Base-by-base conservation (phyloP, 2,329 filamentous ascomycete species). In the Paradendryphiella salina region DNA sequence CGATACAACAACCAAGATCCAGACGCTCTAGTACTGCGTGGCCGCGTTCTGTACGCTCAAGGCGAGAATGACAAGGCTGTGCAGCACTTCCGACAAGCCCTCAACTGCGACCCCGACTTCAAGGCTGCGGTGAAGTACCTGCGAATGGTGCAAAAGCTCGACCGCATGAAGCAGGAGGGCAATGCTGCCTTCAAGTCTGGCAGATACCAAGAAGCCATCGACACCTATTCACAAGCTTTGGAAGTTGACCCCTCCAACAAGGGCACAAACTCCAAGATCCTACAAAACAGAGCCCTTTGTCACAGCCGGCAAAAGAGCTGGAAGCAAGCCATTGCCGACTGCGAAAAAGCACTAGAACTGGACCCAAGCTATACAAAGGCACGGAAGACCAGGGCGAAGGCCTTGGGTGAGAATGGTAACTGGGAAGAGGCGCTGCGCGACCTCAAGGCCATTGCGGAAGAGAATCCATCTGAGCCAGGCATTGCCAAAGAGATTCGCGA, bases 41-140 rank as follows among this genome's bases (percentile, higher is more conserved):
- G 93, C 18, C 85, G 91, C 57, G 88, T 90, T 13, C 81, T 96
- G 41, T 97, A 97, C 66, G 87, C 86, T 3, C 89, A 94, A 71
- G 94, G 94, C 23, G 94, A 99, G 63, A 96, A 96, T 67, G 89
- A 95, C 2, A 96, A 96, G 80, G 93, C 94, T 1, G 82, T 96
- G 35, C 89, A 93, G 70, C 89, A 95, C 73, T 94, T 97, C 78
- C 85, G 90, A 59, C 89, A 94, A 77, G 94, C 93, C 15, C 78
- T 96, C 48, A 88, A 82, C 71, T 90, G 92, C 72, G 94, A 97
- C 64, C 94, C 94, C 7, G 94, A 99, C 73, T 94, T 89, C 78
- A 87, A 85, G 64, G 87, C 90, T 57, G 93, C 92, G 6, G 84
- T 96, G 64, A 95, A 91, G 77, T 93, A 90, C 77, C 80, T 97